Evolutionary conservation across 1,139 yeast species (phyloP), one percentile per base, ranked within the genome.

Genomic region (Zygoascus sp.): DNA sequence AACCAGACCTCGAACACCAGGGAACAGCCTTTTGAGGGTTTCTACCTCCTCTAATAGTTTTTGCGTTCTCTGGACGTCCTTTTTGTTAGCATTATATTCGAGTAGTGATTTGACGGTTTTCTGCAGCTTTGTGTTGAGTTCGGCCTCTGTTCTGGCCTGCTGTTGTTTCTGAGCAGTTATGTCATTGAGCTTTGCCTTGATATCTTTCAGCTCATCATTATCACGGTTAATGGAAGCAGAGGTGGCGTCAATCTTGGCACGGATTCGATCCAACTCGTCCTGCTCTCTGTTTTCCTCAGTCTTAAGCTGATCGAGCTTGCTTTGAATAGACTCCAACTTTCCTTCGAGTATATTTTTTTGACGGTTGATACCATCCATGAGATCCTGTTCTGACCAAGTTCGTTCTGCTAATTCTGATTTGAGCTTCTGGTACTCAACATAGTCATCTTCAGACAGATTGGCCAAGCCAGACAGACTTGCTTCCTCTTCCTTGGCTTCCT

Each of bases 1-100:
- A 2, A 90, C 80, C 21, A 87, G 66, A 1, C 97, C 97, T 55
- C 76, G 78, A 7, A 90, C 92, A 2, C 95, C 85, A 0, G 96
- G 95, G 53, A 86, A 78, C 21, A 83, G 67, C 58, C 86, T 77
- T 57, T 80, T 83, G 48, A 90, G 67, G 52, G 79, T 75, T 0
- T 80, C 67, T 2, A 86, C 81, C 56, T 83, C 87, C 56, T 88
- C 96, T 50, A 90, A 73, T 44, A 84, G 67, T 54, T 74, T 77
- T 50, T 76, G 73, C 55, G 86, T 96, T 51, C 79, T 78, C 47
- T 77, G 77, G 0, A 88, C 75, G 59, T 88, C 97, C 56, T 92
- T 76, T 63, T 81, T 84, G 46, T 76, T 80, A 0, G 95, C 87
- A 43, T 80, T 80, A 35, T 85, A 66, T 50, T 86, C 95, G 52